A percentile compares a stretch with the other conserved stretches of the same genome.
Evolutionary conservation across 148 eudicot species (phyloP).

Genomic region (Silene latifolia): DNA sequence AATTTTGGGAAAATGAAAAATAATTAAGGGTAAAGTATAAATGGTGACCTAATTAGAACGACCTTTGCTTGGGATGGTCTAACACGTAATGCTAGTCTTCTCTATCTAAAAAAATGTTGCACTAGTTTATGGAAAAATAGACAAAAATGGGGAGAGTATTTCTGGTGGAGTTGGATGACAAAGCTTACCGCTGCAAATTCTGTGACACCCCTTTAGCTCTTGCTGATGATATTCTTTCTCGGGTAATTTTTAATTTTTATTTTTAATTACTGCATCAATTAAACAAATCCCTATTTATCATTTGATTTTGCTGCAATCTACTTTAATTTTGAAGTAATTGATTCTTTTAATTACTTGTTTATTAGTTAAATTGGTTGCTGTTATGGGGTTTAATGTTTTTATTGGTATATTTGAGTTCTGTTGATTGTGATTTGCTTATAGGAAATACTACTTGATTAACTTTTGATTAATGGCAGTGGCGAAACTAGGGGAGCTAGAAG

Average conservation of each 20-base stretch:
- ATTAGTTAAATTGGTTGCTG: not conserved
- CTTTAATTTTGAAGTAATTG: too few relatives aligned
- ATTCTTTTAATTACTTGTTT: not conserved
- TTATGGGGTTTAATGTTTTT: not conserved
- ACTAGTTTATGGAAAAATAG: not conserved
- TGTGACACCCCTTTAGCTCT: slow-evolving; percentile 44
- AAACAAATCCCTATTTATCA: not conserved
- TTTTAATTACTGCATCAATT: not conserved
- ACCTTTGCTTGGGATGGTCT: too few relatives aligned
- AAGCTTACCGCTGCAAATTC: slow-evolving; percentile 42
- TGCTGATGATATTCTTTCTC: slow-evolving; percentile 40
- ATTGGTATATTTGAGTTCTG: too few relatives aligned
- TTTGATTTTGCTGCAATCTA: not conserved
- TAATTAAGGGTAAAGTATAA: too few relatives aligned
- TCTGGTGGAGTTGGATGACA: slow-evolving; percentile 44
- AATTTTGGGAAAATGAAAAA: too few relatives aligned
- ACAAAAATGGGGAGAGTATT: slow-evolving; percentile 50
- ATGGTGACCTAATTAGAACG: too few relatives aligned
- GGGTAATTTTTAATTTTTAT: slow-evolving; percentile 28
- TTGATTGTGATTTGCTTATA: too few relatives aligned
- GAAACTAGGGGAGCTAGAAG: too few relatives aligned
- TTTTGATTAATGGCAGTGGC: too few relatives aligned
- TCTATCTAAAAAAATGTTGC: not conserved
- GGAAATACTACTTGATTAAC: too few relatives aligned
- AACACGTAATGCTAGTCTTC: not conserved